Evolutionary conservation across 2,329 filamentous ascomycete genomes (phyloP).

Genomic region (Claviceps sp.): DNA sequence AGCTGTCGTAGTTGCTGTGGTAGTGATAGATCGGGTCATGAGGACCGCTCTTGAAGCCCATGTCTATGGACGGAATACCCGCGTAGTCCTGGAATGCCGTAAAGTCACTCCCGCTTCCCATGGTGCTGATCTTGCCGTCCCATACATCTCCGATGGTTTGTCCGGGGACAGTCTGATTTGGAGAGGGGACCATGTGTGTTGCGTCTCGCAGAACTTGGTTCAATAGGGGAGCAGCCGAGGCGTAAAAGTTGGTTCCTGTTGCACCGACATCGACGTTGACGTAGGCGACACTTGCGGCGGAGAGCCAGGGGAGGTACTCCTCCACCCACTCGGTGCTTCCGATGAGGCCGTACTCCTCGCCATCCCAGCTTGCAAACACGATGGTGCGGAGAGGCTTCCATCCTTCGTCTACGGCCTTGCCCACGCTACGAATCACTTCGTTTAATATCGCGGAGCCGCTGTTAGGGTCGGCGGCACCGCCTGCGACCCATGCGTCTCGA

Average conservation of each 20-base stretch:
- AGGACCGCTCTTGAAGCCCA: slow-evolving; percentile 37
- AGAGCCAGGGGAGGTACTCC: slow-evolving; percentile 73
- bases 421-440: slow-evolving; percentile 64
- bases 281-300: slow-evolving; percentile 61
- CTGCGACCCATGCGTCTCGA: slow-evolving; percentile 77
- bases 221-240: slow-evolving; percentile 60
- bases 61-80: slow-evolving; percentile 51
- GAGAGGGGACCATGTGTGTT: slow-evolving; percentile 48
- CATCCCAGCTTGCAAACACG: slow-evolving; percentile 75
- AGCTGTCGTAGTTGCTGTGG: slow-evolving; percentile 85
- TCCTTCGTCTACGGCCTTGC: slow-evolving; percentile 48
- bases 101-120: slow-evolving; percentile 63
- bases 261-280: slow-evolving; percentile 74
- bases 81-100: slow-evolving; percentile 63
- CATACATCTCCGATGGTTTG: slow-evolving; percentile 63
- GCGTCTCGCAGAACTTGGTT: slow-evolving; percentile 59
- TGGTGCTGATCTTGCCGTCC: slow-evolving; percentile 46
- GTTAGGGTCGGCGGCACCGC: slow-evolving; percentile 74
- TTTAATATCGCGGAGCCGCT: slow-evolving; percentile 68
- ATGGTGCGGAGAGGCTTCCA: slow-evolving; percentile 65
- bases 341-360: slow-evolving; percentile 73
- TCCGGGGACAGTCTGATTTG: slow-evolving; percentile 59
- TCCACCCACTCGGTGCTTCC: slow-evolving; percentile 92
- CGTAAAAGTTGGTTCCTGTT: slow-evolving; percentile 47
- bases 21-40: slow-evolving; percentile 59